Conservation (phyloP, 345 rosid genomes). For the Alliaria petiolata region DNA sequence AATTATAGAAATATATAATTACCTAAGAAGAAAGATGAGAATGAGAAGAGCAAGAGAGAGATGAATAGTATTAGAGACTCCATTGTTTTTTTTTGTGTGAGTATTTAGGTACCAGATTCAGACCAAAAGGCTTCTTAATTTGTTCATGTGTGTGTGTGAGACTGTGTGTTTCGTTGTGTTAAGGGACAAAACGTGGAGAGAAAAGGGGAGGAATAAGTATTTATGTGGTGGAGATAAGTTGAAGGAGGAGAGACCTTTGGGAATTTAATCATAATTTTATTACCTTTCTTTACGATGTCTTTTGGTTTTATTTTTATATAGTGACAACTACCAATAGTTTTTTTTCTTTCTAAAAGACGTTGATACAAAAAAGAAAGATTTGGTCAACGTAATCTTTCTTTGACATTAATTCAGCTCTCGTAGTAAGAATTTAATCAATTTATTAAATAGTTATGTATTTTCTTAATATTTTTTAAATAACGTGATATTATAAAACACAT, state of each 20-base stretch:
- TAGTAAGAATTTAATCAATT: no score
- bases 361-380: background rate
- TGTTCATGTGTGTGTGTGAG: background rate
- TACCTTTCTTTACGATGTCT: background rate
- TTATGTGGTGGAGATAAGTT: slow-evolving; percentile 24
- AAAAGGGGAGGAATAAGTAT: slow-evolving; percentile 18
- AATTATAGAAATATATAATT: background rate
- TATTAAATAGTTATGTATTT: no score
- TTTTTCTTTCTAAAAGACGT: background rate
- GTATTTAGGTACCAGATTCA: slow-evolving; percentile 11
- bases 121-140: slow-evolving; percentile 3
- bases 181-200: slow-evolving; percentile 22
- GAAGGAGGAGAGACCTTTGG: slow-evolving; percentile 7
- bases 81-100: slow-evolving; percentile 11
- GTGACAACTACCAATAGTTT: background rate
- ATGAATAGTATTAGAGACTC: background rate
- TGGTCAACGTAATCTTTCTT: background rate
- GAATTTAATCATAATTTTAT: background rate
- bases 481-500: no score
- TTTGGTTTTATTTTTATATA: slow-evolving; percentile 1
- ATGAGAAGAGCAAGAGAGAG: slow-evolving; percentile 14
- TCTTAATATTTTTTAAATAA: no score
- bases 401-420: no score
- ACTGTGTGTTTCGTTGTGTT: background rate
- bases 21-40: slow-evolving; percentile 14